Evolutionary conservation across 306 rosid species (phyloP), one percentile per base, ranked within the genome.

Genomic region (Trifolium pratense): DNA sequence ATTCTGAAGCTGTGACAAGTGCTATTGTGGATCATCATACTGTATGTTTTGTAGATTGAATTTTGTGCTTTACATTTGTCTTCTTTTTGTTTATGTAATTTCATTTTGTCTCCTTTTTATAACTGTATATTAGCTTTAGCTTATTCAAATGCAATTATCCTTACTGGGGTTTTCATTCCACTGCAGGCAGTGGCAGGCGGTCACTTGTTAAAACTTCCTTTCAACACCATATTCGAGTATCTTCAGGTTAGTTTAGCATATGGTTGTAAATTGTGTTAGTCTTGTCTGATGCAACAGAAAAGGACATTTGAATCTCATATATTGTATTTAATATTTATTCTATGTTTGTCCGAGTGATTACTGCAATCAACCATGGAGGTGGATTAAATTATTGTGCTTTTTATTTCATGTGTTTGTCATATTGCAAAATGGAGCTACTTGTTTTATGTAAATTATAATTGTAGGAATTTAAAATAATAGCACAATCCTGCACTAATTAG

Each of bases 191-290:
- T 88, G 72, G 79, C 84, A 39, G 81, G 80, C 23, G 89, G 89
- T 78, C 81, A 67, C 64, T 73, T 94, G 74, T 63, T 91, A 79
- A 94, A 94, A 82, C 89, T 94, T 75, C 87, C 96, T 32, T 94
- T 86, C 80, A 86, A 70, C 32, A 94, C 99, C 73, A 87, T 94
- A 79, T 94, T 91, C 79, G 99, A 94, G 85, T 91, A 94, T 90
- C 99, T 94, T 78, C 97, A 94, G 91, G 99, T 94, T 70, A 69
- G 85, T 73, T 81, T 68, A 49, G 26, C 62, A 15, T 2, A 61
- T 80, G 52, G 3, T 66, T 72, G 23, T 59, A 36, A 79, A 21
- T 29, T 75, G 18, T 78, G 18, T 16, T 13, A 71, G 32, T 16
- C 18, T n/a, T 43, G 53, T 78, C 56, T 45, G 63, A 39, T 61